These are phyloP conservation scores for Paragyromitra xinjiangensis DNA, from an alignment of 495 filamentous ascomycete genomes.

Conservation along the genomic window DNA sequence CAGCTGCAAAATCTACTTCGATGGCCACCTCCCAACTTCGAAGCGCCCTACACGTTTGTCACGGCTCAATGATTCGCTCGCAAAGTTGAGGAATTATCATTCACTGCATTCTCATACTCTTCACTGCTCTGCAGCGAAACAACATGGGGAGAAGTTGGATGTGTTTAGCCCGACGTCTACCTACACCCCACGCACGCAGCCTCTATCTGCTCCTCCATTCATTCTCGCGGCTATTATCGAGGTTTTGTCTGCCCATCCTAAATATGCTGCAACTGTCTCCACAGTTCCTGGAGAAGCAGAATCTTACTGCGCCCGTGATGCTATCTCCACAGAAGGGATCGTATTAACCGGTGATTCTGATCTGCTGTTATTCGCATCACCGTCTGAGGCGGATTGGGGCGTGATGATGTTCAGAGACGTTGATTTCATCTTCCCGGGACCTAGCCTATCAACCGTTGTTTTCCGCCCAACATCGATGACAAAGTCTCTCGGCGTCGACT, in stretches of 20 bases:
- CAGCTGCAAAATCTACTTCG: conserved; percentile 75
- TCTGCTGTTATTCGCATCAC: conserved; percentile 41
- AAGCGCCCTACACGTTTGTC: conserved; percentile 66
- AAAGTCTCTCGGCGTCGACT: conserved; percentile 20
- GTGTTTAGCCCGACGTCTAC: conserved; percentile 9
- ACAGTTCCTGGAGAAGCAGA: conserved; percentile 55
- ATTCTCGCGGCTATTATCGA: conserved; percentile 32
- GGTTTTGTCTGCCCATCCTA: conserved; percentile 12
- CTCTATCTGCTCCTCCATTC: conserved; percentile 53
- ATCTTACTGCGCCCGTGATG: conserved; percentile 48
- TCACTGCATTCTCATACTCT: conserved; percentile 28
- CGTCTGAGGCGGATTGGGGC: conserved; percentile 30
- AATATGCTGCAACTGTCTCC: conserved; percentile 16
- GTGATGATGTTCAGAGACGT: conserved; percentile 55
- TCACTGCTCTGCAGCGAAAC: neutral
- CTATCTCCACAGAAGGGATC: conserved; percentile 33
- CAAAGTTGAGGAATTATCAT: conserved; percentile 39
- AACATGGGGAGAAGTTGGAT: neutral
- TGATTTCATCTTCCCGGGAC: neutral
- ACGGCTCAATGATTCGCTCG: conserved; percentile 60
- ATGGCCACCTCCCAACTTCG: conserved; percentile 72
- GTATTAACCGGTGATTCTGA: conserved; percentile 55
- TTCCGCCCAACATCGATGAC: conserved; percentile 43
- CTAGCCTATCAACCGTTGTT: conserved; percentile 14
- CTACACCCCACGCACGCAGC: conserved; percentile 10